These are phyloP conservation scores for Tephrocybe sp. DNA, from an alignment of 768 basidiomycete species.

Conservation along the genomic window DNA sequence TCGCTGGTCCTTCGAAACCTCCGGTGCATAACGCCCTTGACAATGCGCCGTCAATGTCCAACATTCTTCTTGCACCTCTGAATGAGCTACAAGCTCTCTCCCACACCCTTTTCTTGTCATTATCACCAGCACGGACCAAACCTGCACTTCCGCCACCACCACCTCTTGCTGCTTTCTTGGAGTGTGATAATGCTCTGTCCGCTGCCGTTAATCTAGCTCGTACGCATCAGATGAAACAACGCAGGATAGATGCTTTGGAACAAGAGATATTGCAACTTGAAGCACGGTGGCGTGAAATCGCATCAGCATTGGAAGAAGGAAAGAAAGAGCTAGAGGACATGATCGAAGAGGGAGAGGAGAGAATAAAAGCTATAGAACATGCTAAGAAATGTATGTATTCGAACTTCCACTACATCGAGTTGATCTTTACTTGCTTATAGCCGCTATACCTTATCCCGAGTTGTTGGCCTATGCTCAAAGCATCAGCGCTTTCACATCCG, in stretches of 20 bases:
- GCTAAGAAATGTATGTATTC: conserved; percentile 61
- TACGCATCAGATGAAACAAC: conserved; percentile 72
- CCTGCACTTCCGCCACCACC: conserved; percentile 66
- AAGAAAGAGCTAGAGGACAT: conserved; percentile 67
- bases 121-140: conserved; percentile 64
- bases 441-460: conserved; percentile 78
- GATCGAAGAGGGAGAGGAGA: conserved; percentile 73
- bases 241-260: conserved; percentile 69
- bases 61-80: conserved; percentile 59
- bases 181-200: conserved; percentile 64
- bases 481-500: conserved; percentile 82
- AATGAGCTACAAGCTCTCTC: conserved; percentile 61
- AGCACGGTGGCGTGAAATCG: conserved; percentile 64
- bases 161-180: conserved; percentile 54
- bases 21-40: conserved; percentile 7
- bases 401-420: not conserved
- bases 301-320: conserved; percentile 59
- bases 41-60: conserved; percentile 49
- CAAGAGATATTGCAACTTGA: conserved; percentile 70
- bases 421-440: conserved; percentile 33
- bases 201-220: conserved; percentile 62
- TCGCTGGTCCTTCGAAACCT: conserved; percentile 12
- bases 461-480: conserved; percentile 83
- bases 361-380: conserved; percentile 64
- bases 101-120: conserved; percentile 66